Evolutionary conservation across 2,329 filamentous ascomycete genomes (phyloP).

Genomic region (Clarireedia hainanense): DNA sequence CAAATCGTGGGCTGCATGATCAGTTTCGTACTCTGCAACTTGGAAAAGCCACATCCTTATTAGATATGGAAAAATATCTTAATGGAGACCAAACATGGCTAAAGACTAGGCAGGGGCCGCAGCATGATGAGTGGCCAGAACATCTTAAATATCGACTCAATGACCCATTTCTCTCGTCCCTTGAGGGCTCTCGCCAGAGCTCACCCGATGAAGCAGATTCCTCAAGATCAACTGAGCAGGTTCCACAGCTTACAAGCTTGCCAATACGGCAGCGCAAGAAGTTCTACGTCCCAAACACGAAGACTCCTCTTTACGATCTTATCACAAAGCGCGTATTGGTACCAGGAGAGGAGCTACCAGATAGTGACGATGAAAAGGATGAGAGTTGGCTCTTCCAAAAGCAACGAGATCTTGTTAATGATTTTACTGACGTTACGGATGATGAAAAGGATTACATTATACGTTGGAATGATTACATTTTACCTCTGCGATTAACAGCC

Average conservation of each 20-base stretch:
- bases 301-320: constrained; percentile 19
- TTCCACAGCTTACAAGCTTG: neutral
- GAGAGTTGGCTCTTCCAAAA: constrained; percentile 26
- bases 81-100: constrained; percentile 41
- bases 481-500: constrained; percentile 17
- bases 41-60: constrained; percentile 35
- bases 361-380: constrained; percentile 27
- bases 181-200: constrained; percentile 19
- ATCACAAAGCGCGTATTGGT: constrained; percentile 21
- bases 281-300: neutral
- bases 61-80: constrained; percentile 38
- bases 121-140: constrained; percentile 26
- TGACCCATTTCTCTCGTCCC: constrained; percentile 17
- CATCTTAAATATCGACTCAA: constrained; percentile 11
- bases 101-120: constrained; percentile 35
- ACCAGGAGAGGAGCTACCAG: constrained; percentile 22
- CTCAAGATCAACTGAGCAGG: constrained; percentile 5
- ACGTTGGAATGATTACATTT: constrained; percentile 26
- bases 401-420: constrained; percentile 24
- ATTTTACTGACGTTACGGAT: constrained; percentile 22
- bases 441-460: constrained; percentile 28
- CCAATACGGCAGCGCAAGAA: neutral
- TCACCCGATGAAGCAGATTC: constrained; percentile 19
- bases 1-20: constrained; percentile 22
- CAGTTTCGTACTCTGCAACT: constrained; percentile 37